A percentile compares a stretch with the other conserved stretches of the same genome.
These are phyloP conservation scores for Pseudocercospora pini-densiflorae DNA, from an alignment of 2,329 filamentous ascomycete species.

Conservation along the genomic window DNA sequence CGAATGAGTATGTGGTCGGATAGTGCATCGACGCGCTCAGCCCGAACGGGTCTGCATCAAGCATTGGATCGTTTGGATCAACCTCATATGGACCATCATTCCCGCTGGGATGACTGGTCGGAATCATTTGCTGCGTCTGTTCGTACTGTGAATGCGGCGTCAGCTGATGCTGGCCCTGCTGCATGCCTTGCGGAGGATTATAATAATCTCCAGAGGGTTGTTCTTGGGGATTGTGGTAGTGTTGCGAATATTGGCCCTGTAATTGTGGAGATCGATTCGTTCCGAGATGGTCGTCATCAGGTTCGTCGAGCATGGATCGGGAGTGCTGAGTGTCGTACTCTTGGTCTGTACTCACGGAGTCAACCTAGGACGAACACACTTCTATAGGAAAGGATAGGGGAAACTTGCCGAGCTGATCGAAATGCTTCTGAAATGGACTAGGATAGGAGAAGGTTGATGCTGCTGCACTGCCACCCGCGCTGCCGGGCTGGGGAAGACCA, in stretches of 20 bases:
- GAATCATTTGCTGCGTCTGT: constrained; percentile 26
- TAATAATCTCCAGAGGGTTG: constrained; percentile 33
- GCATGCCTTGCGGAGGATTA: constrained; percentile 22
- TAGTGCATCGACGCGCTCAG: constrained; percentile 81
- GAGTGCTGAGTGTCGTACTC: constrained; percentile 80
- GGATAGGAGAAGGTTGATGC: constrained; percentile 68
- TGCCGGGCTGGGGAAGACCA: constrained; percentile 36
- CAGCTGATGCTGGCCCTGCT: constrained; percentile 19
- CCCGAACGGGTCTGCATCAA: constrained; percentile 93
- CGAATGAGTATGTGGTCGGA: constrained; percentile 27
- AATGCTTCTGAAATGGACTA: constrained; percentile 89
- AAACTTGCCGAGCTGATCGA: constrained; percentile 92
- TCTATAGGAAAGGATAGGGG: constrained; percentile 60
- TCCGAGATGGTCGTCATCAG: constrained; percentile 34
- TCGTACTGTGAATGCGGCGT: constrained; percentile 23
- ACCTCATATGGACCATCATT: constrained; percentile 48
- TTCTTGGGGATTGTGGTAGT: constrained; percentile 29
- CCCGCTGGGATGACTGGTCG: constrained; percentile 28
- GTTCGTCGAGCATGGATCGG: constrained; percentile 71
- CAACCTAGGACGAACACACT: constrained; percentile 70
- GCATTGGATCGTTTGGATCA: constrained; percentile 79
- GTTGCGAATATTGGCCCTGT: constrained; percentile 35
- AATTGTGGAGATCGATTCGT: constrained; percentile 29
- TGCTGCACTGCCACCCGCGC: constrained; percentile 40
- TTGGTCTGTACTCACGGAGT: constrained; percentile 79